Evolutionary conservation across 768 basidiomycete genomes (phyloP).

Genomic region (Naganishia onofrii): DNA sequence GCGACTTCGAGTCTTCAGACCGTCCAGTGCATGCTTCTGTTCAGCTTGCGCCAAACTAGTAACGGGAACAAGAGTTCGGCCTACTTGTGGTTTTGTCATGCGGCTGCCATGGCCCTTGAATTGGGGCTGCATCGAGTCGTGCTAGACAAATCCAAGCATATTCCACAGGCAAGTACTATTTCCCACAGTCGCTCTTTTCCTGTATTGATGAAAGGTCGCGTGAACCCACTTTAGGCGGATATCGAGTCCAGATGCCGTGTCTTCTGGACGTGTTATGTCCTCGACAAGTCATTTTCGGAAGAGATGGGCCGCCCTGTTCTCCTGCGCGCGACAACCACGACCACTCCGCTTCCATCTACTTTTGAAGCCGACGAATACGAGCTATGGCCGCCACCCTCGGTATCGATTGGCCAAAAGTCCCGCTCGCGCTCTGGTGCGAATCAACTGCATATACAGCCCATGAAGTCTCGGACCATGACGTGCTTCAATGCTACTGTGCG

Average conservation of each 20-base stretch:
- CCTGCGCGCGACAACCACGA: slow-evolving; percentile 35
- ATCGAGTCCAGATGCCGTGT: slow-evolving; percentile 39
- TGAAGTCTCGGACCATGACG: slow-evolving; percentile 10
- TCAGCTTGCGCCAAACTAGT: slow-evolving; percentile 44
- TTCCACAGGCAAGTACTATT: not conserved
- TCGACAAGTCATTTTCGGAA: slow-evolving; percentile 43
- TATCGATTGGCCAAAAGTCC: slow-evolving; percentile 11
- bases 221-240: slow-evolving; percentile 22
- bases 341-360: slow-evolving; percentile 38
- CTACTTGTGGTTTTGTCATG: slow-evolving; percentile 37
- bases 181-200: too few relatives aligned
- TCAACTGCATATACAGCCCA: slow-evolving; percentile 11
- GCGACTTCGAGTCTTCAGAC: slow-evolving; percentile 30
- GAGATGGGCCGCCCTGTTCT: slow-evolving; percentile 45
- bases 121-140: slow-evolving; percentile 38
- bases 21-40: slow-evolving; percentile 38
- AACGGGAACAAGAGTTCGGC: slow-evolving; percentile 41
- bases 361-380: slow-evolving; percentile 43
- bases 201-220: not conserved
- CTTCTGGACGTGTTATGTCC: slow-evolving; percentile 41
- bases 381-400: slow-evolving; percentile 40
- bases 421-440: slow-evolving; percentile 5
- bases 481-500: slow-evolving; percentile 16
- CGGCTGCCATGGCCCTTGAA: slow-evolving; percentile 39
- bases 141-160: slow-evolving; percentile 6